Percentiles rank a stretch among this genome's conserved stretches.
Conservation (phyloP, 1,139 yeast genomes). For the Martiniozyma asiatica region DNA sequence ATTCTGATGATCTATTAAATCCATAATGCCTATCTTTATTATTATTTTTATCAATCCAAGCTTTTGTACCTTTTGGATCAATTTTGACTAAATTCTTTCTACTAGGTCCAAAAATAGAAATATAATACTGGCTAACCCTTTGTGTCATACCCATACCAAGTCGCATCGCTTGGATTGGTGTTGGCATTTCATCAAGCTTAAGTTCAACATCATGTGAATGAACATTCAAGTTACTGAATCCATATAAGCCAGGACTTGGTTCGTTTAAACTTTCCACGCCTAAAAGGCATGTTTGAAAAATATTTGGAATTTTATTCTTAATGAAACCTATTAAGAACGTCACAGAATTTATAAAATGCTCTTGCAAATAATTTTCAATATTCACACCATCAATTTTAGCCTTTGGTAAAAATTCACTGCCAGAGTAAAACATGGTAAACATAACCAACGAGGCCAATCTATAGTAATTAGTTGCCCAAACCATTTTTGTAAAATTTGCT, state of each 20-base stretch:
- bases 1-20: constrained; percentile 49
- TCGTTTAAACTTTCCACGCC: constrained; percentile 88
- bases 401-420: constrained; percentile 58
- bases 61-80: constrained; percentile 55
- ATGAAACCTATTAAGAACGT: constrained; percentile 42
- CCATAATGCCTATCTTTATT: constrained; percentile 52
- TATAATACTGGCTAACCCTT: constrained; percentile 53
- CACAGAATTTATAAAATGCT: constrained; percentile 47
- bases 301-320: constrained; percentile 33
- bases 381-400: constrained; percentile 58
- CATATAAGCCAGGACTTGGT: constrained; percentile 61
- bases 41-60: constrained; percentile 48
- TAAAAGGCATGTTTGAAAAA: constrained; percentile 38
- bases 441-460: constrained; percentile 67
- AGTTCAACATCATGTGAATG: constrained; percentile 45
- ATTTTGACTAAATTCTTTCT: constrained; percentile 42
- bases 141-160: constrained; percentile 66
- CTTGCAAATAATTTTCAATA: constrained; percentile 68
- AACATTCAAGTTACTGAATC: constrained; percentile 33
- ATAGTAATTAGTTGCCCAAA: constrained; percentile 85
- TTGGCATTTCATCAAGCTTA: constrained; percentile 58
- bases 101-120: constrained; percentile 63
- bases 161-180: constrained; percentile 44
- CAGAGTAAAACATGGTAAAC: constrained; percentile 82
- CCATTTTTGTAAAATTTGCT: constrained; percentile 62